Conservation (phyloP, 805 yeast genomes). For the Candida orba region DNA sequence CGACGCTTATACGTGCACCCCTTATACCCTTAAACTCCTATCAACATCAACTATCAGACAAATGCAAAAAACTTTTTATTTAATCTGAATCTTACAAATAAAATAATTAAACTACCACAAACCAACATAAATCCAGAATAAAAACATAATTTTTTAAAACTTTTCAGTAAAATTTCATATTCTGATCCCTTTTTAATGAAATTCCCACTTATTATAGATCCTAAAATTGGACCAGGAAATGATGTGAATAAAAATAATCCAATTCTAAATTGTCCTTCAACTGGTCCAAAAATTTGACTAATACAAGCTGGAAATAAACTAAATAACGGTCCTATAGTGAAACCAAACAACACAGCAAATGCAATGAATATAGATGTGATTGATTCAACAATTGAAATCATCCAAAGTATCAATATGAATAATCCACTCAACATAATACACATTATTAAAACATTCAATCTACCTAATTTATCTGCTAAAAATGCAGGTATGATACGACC, state of each 20-base stretch:
- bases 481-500: conserved; percentile 20
- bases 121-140: conserved; percentile 17
- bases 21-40: background rate
- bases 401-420: conserved; percentile 14
- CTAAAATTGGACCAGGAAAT: conserved; percentile 19
- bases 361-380: conserved; percentile 8
- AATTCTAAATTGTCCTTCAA: conserved; percentile 14
- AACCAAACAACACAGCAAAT: conserved; percentile 17
- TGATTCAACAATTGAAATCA: conserved; percentile 12
- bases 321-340: conserved; percentile 16
- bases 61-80: conserved; percentile 11
- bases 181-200: conserved; percentile 12
- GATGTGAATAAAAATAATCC: conserved; percentile 14
- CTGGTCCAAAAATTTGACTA: conserved; percentile 18
- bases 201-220: conserved; percentile 19
- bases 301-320: conserved; percentile 20
- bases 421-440: conserved; percentile 8
- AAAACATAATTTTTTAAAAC: conserved; percentile 12
- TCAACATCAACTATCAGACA: conserved; percentile 6
- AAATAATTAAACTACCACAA: conserved; percentile 4
- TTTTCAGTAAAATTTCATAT: conserved; percentile 5
- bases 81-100: conserved; percentile 11
- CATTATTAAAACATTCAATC: conserved; percentile 13
- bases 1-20: background rate
- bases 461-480: conserved; percentile 16